Percentiles rank a stretch among this genome's conserved stretches.
Evolutionary conservation across 208 protist genomes (phyloP).

Genomic region (Wallacemonas rigidus): DNA sequence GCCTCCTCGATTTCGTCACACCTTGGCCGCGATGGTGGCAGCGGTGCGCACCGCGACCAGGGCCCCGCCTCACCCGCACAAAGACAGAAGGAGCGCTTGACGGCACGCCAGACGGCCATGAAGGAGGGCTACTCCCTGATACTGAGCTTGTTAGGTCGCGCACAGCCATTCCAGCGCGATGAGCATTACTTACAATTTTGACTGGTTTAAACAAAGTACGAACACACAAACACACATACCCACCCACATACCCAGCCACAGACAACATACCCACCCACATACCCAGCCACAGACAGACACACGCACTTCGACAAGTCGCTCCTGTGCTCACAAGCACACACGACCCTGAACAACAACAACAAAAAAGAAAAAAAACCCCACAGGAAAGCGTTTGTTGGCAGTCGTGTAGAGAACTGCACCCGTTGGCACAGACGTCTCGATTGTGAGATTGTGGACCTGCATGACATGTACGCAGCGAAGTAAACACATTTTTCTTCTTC

Average conservation of each 20-base stretch:
- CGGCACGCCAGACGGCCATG: slow-evolving; percentile 35
- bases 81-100: slow-evolving; percentile 21
- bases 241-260: too few species aligned
- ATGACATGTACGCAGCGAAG: too few species aligned
- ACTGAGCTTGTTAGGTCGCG: slow-evolving; percentile 66
- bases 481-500: background rate
- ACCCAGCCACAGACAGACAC: too few species aligned
- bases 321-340: too few species aligned
- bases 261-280: too few species aligned
- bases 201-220: too few species aligned
- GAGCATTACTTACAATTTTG: slow-evolving; percentile 81
- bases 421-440: too few species aligned
- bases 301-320: too few species aligned
- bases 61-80: background rate
- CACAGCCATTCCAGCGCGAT: slow-evolving; percentile 49
- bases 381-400: too few species aligned
- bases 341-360: background rate
- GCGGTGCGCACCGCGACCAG: slow-evolving; percentile 10
- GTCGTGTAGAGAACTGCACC: too few species aligned
- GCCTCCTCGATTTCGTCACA: background rate
- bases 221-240: too few species aligned
- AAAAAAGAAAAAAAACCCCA: slow-evolving; percentile 19
- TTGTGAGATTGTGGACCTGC: too few species aligned
- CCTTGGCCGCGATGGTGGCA: slow-evolving; percentile 1
- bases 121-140: slow-evolving; percentile 58